A percentile compares a stretch with the other conserved stretches of the same genome.
Evolutionary conservation across 805 yeast genomes (phyloP).

Genomic region (Wickerhamomyces chambardii): DNA sequence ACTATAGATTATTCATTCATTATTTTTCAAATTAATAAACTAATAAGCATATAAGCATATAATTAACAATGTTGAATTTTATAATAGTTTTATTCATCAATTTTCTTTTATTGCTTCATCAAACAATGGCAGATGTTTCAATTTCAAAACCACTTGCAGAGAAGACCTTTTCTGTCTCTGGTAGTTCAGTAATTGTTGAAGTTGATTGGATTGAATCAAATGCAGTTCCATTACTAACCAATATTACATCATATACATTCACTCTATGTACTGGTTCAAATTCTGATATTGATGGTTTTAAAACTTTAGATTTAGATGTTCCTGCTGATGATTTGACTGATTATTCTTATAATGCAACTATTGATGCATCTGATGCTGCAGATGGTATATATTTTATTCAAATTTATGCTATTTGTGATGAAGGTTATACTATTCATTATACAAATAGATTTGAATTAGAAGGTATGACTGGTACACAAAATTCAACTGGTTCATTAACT

Average conservation of each 20-base stretch:
- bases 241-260: conserved; percentile 38
- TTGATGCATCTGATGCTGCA: conserved; percentile 37
- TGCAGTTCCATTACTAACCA: conserved; percentile 32
- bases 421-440: conserved; percentile 50
- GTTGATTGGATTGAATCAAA: conserved; percentile 53
- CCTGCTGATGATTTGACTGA: conserved; percentile 22
- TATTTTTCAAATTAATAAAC: too few species aligned
- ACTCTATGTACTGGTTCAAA: conserved; percentile 64
- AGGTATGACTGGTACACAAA: conserved; percentile 61
- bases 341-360: conserved; percentile 26
- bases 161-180: conserved; percentile 10
- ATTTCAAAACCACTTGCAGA: conserved; percentile 15
- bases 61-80: too few species aligned
- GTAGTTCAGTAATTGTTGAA: conserved; percentile 18
- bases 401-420: conserved; percentile 30
- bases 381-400: conserved; percentile 72
- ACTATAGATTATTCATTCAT: too few species aligned
- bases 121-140: conserved; percentile 17
- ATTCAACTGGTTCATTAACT: conserved; percentile 38
- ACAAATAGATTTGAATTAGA: conserved; percentile 53
- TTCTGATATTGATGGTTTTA: conserved; percentile 31
- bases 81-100: too few species aligned
- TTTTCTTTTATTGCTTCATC: too few species aligned
- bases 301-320: conserved; percentile 19
- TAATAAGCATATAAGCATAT: too few species aligned